phyloP scores from a whole-genome alignment of 352 stramenopile genomes.

The Phytophthora niederhauseri region DNA sequence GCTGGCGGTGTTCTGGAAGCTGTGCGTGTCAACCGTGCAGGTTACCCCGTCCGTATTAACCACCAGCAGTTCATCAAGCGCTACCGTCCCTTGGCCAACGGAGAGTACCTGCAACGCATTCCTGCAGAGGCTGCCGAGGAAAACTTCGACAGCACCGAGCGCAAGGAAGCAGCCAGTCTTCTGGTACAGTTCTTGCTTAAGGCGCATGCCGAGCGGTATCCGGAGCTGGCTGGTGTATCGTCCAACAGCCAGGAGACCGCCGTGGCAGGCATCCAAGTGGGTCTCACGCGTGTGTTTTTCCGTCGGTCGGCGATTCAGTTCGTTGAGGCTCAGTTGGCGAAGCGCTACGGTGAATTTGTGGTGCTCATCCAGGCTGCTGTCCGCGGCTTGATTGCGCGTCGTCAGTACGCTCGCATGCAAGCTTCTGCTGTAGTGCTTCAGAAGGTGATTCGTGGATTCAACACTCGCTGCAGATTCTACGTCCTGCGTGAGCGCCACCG shows the following conservation, averaged over 20 bases:
- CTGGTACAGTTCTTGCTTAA: conserved; percentile 74
- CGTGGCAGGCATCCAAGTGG: conserved; percentile 79
- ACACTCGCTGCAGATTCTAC: conserved; percentile 63
- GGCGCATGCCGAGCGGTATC: conserved; percentile 72
- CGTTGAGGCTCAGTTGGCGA: conserved; percentile 84
- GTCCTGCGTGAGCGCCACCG: conserved; percentile 56
- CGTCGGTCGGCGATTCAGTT: conserved; percentile 86
- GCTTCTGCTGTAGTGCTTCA: conserved; percentile 52
- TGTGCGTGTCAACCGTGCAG: conserved; percentile 97
- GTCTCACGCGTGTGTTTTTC: conserved; percentile 85
- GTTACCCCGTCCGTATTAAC: conserved; percentile 97
- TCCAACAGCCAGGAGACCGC: conserved; percentile 47
- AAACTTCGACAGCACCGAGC: conserved; percentile 55
- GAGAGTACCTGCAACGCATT: conserved; percentile 64
- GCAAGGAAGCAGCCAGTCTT: conserved; percentile 57
- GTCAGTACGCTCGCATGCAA: conserved; percentile 57
- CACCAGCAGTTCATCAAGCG: conserved; percentile 94
- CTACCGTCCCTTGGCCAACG: conserved; percentile 82
- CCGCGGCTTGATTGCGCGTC: conserved; percentile 60
- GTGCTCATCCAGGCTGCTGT: conserved; percentile 82
- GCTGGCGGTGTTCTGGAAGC: conserved; percentile 99
- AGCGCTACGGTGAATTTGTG: conserved; percentile 87
- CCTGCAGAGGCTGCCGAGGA: conserved; percentile 58
- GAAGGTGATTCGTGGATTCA: conserved; percentile 67
- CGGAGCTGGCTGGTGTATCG: conserved; percentile 44